Percentiles rank a stretch among this genome's conserved stretches.
These are phyloP conservation scores for Sporisorium exsertum DNA, from an alignment of 1,284 basidiomycete species.

Conservation along the genomic window DNA sequence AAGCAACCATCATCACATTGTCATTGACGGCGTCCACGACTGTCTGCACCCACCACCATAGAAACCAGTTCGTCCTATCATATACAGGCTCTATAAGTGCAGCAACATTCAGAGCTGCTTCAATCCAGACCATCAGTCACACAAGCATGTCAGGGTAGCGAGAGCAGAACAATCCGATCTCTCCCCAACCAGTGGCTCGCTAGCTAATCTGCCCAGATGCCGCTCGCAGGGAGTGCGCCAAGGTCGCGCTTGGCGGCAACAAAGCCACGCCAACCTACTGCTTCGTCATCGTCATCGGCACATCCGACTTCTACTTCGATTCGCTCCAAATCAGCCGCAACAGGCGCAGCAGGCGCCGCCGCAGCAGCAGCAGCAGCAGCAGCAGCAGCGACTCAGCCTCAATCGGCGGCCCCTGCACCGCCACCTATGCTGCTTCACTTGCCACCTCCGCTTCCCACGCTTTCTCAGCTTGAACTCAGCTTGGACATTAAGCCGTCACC, in stretches of 20 bases:
- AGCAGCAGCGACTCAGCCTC: not conserved
- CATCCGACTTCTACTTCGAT: constrained; percentile 20
- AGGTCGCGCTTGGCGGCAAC: constrained; percentile 33
- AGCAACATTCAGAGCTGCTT: not conserved
- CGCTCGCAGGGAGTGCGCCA: constrained; percentile 35
- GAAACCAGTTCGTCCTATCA: not conserved
- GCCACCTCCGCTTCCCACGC: constrained; percentile 39
- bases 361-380: not conserved
- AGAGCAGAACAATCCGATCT: not conserved
- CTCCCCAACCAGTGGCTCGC: not conserved
- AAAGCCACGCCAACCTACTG: constrained; percentile 32
- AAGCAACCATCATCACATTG: constrained; percentile 5
- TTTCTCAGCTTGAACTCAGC: constrained; percentile 20
- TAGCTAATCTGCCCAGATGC: constrained; percentile 23
- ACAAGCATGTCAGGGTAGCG: not conserved
- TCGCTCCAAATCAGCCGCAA: constrained; percentile 13
- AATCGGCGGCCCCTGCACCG: constrained; percentile 14
- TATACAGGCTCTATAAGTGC: not conserved
- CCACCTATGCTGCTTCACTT: constrained; percentile 17
- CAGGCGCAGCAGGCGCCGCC: too few species aligned
- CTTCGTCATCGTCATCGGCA: constrained; percentile 26
- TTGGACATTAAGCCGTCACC: constrained; percentile 20
- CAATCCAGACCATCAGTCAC: not conserved
- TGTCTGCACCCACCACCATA: not conserved
- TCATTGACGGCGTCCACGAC: not conserved